Base-by-base conservation (phyloP, 2,329 filamentous ascomycete genomes). In the Rhynchosporium graminicola region DNA sequence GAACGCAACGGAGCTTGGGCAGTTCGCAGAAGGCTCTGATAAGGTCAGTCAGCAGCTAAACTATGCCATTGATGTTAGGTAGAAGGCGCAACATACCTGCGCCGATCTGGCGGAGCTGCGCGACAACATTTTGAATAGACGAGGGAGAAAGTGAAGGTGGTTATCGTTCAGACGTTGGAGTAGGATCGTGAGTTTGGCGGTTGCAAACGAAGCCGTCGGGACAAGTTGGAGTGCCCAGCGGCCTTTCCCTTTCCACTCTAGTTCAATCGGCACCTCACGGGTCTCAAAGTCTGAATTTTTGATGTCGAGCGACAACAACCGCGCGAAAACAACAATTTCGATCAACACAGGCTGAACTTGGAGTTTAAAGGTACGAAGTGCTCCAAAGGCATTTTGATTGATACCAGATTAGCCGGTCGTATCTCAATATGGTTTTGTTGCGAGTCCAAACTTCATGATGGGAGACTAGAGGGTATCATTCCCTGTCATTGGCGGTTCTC, bases 1-100 rank as follows among this genome's bases (percentile, higher is more conserved):
- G 57, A 65, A 65, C 68, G 68, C 28, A 70, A 67, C 38, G 71
- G 63, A 64, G 68, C 67, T 65, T 69, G 65, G 63, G 69, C 67
- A 67, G 68, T 65, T 70, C 70, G 71, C 65, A 74, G 67, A 73
- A 74, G 70, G 70, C 70, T 71, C 72, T 75, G 70, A 70, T 71
- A 70, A 71, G 64, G 62, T 40, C 46, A 52, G 57, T 71, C 69
- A 72, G 69, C 65, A 62, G 62, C 51, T 56, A 61, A 48, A 63
- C 29, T 52, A n/a, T 61, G 68, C 71, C 65, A 71, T 73, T 74
- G 69, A 54, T 33, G 45, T 13, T 31, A 52, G 29, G 57, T 26
- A 47, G 42, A 31, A n/a, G 38, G 57, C 43, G 60, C 31, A 61
- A 70, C 76, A 65, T 77, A 80, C 80, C 77, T 80, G 78, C 72